Evolutionary conservation across 1,284 basidiomycete genomes (phyloP).

Genomic region (Sanguinoderma infundibulare): DNA sequence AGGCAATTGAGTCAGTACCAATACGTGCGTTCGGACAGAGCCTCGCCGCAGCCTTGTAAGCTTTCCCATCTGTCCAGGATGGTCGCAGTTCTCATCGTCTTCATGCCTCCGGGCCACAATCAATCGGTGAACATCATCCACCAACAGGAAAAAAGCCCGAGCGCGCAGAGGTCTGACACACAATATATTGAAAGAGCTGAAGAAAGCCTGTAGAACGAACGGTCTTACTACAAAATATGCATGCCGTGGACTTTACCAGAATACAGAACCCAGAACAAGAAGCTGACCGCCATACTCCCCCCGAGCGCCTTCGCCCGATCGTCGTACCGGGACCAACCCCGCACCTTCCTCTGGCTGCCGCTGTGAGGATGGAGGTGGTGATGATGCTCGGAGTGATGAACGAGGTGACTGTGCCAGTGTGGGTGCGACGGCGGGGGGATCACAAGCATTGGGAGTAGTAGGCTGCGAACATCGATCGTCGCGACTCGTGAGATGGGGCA

Average conservation of each 20-base stretch:
- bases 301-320: slow-evolving; percentile 23
- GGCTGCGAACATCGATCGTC: slow-evolving; percentile 25
- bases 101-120: too few species aligned
- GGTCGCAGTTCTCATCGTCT: too few species aligned
- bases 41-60: too few species aligned
- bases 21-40: too few species aligned
- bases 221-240: background rate
- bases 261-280: slow-evolving; percentile 20
- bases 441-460: slow-evolving; percentile 52
- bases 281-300: slow-evolving; percentile 21
- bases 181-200: background rate
- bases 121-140: too few species aligned
- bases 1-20: too few species aligned
- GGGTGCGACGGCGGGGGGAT: slow-evolving; percentile 15
- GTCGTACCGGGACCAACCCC: slow-evolving; percentile 20
- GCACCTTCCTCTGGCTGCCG: background rate
- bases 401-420: background rate
- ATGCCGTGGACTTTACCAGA: slow-evolving; percentile 8
- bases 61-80: too few species aligned
- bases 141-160: too few species aligned
- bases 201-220: background rate
- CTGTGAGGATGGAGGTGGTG: background rate
- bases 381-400: background rate
- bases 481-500: background rate
- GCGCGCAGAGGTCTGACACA: background rate